Evolutionary conservation across 2,329 filamentous ascomycete genomes (phyloP), one percentile per base, ranked within the genome.

Genomic region (Diplodia corticola): DNA sequence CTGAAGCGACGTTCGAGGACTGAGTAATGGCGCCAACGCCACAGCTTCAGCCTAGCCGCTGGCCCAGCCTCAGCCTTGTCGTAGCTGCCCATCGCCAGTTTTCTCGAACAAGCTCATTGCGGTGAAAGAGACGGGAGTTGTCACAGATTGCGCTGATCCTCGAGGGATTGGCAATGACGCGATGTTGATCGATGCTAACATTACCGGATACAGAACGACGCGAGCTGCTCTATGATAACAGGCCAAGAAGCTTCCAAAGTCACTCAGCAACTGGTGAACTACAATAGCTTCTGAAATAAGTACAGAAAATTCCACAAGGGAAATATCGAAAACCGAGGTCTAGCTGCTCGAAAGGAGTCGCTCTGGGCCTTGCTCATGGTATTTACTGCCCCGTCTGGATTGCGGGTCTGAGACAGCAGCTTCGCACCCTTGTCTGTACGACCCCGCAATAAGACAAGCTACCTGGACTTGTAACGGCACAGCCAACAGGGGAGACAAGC

Each of bases 41-140:
- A 49, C 57, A 44, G 33, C 24, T 37, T 28, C 55, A 37, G 30
- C 55, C 37, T 46, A 60, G 55, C 30, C 37, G 37, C 55, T 37
- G 10, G 40, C 55, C 55, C 55, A 49, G 57, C 44, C 57, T 49
- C 57, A 61, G 44, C 57, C 57, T 48, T 35, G 57, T 13, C 24
- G 24, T 33, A 20, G 24, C 22, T 13, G 5, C 13, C 40, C 17
- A 12, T 24, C 15, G 12, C 20, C 53, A 55, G 53, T 28, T 9
- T n/a, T 22, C 54, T 17, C 17, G 3, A 4, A 24, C 24, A 28
- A 3, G 7, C 7, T 17, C n/a, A 46, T 15, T 22, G 17, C 24
- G 28, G 40, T 30, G 7, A 28, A n/a, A 33, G 24, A 61, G 54
- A 61, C 44, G n/a, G 9, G 35, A 24, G 4, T 20, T 17, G 57